These are phyloP conservation scores for Colletotrichum phormii DNA, from an alignment of 2,329 filamentous ascomycete species.

Conservation along the genomic window DNA sequence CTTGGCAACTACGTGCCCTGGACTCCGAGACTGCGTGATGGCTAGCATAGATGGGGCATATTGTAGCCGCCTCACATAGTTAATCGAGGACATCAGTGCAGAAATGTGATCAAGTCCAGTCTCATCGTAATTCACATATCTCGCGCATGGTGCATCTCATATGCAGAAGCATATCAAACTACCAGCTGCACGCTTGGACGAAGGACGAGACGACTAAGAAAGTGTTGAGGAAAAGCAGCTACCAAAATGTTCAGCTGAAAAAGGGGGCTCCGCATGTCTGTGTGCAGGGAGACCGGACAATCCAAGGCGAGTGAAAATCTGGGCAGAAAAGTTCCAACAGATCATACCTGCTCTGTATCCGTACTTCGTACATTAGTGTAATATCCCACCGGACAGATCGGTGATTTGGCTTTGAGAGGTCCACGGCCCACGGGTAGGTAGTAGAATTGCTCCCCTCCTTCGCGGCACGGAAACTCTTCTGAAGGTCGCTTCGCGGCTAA, in stretches of 20 bases:
- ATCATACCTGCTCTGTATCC: neutral
- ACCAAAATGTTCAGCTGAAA: neutral
- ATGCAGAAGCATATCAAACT: conserved; percentile 8
- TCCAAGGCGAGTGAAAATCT: neutral
- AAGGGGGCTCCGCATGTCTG: neutral
- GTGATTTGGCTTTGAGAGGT: neutral
- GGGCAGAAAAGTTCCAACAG: neutral
- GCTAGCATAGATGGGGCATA: neutral
- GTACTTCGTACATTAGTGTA: too few relatives aligned
- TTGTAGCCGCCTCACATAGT: conserved; percentile 1
- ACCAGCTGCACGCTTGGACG: conserved; percentile 27
- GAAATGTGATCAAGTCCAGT: neutral
- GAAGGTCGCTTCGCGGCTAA: conserved; percentile 7
- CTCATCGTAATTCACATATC: conserved; percentile 9
- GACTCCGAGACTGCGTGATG: neutral
- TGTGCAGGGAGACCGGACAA: neutral
- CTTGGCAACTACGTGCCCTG: neutral
- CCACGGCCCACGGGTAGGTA: neutral
- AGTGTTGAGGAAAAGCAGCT: conserved; percentile 28
- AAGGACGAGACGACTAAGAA: conserved; percentile 13
- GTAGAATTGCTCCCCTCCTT: neutral
- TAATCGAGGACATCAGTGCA: neutral
- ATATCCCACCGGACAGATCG: neutral
- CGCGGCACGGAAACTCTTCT: neutral
- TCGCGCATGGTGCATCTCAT: conserved; percentile 13